phyloP scores from a whole-genome alignment of 2,329 filamentous ascomycete species.

The Nannizziopsis barbatae region DNA sequence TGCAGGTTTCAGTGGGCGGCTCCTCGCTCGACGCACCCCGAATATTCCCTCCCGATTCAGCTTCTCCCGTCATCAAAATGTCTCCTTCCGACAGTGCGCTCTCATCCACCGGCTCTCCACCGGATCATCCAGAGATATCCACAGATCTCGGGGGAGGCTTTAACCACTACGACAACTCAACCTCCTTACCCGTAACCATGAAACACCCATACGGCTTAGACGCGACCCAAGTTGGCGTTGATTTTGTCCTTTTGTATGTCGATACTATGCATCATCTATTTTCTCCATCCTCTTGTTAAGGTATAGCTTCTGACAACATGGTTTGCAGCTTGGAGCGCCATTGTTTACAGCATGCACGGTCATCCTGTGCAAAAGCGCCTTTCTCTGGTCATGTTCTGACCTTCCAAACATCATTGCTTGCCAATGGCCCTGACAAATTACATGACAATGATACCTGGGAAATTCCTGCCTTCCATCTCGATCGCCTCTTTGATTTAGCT shows the following conservation, averaged over 20 bases:
- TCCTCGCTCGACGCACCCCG: constrained; percentile 1
- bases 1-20: constrained; percentile 13
- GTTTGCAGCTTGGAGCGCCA: constrained; percentile 20
- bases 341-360: constrained; percentile 19
- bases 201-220: constrained; percentile 22
- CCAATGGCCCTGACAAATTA: constrained; percentile 17
- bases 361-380: constrained; percentile 11
- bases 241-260: constrained; percentile 23
- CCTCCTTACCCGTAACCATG: constrained; percentile 1
- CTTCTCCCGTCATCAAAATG: neutral
- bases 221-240: constrained; percentile 22
- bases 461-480: constrained; percentile 21
- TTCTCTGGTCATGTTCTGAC: constrained; percentile 22
- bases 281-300: neutral
- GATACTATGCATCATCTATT: neutral
- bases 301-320: neutral
- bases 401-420: constrained; percentile 21
- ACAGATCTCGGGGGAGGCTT: constrained; percentile 1
- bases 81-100: neutral
- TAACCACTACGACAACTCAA: constrained; percentile 7
- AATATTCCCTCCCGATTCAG: constrained; percentile 13
- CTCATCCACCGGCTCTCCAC: neutral
- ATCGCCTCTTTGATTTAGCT: constrained; percentile 20
- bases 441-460: constrained; percentile 17
- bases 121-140: neutral